Base-by-base conservation (phyloP, 495 filamentous ascomycete species). In the Viridothelium virens region DNA sequence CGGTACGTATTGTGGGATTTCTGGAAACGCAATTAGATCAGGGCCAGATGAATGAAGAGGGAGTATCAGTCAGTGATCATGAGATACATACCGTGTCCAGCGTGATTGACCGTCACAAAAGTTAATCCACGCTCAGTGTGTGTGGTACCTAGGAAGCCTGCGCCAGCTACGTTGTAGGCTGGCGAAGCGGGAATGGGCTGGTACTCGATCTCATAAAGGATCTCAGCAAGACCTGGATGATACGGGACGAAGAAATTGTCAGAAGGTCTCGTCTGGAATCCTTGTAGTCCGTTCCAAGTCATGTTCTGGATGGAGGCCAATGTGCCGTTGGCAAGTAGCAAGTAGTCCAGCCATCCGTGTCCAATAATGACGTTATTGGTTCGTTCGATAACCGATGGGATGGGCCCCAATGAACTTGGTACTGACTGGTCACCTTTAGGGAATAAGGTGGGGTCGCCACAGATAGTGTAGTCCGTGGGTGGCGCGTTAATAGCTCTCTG, bases 241-340 rank as follows among this genome's bases (percentile, higher is more conserved):
- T 85, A 85, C 0, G 89, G 89, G 0, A 91, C 86, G 64, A 85
- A 87, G 59, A 91, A 83, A 0, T 83, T 81, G 41, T 84, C 82
- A 1, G 72, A 69, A 0, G 89, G 89, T 1, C 77, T 74, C 12
- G 67, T 70, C 44, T 70, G 67, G 76, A 92, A 91, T 0, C 90
- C 90, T 66, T 86, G 83, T 5, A 70, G 68, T 6, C 90, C 90
- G 63, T 85, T 84, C 88, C 88, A 92, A 0, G 89, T 92, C 87
- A 92, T 90, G 74, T 92, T 92, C 70, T 93, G 89, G 46, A 93
- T 87, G 2, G 82, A 83, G 12, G 88, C 76, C 0, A 93, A 78
- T 0, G 86, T 85, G 10, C 90, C 88, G 67, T 91, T 89, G 63
- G 82, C 70, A 46, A 87, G 76, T 10, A 90, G 78, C 18, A 85